phyloP scores from a whole-genome alignment of 2,329 filamentous ascomycete genomes.

The Alternaria hordeiaustralica region DNA sequence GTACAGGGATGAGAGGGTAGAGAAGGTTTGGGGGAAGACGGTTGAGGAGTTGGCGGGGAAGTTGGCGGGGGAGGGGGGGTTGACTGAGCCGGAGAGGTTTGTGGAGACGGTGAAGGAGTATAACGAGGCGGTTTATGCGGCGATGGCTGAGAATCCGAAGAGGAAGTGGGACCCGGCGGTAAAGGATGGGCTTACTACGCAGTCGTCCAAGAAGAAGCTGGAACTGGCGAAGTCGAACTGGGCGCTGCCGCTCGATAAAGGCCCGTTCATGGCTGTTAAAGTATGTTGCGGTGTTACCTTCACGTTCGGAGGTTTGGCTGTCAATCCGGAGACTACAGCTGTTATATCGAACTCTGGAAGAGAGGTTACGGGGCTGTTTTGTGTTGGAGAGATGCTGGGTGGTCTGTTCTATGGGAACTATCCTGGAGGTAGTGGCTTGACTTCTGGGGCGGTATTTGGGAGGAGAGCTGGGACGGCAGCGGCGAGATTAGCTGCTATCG shows the following conservation, averaged over 20 bases:
- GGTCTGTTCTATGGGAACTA: constrained; percentile 58
- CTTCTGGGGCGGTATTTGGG: constrained; percentile 63
- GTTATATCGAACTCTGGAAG: constrained; percentile 57
- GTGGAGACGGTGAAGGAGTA: constrained; percentile 62
- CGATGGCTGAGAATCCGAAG: constrained; percentile 54
- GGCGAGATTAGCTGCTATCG: constrained; percentile 15
- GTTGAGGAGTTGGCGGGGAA: constrained; percentile 64
- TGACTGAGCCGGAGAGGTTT: constrained; percentile 57
- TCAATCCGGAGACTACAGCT: constrained; percentile 61
- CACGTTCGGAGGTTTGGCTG: constrained; percentile 69
- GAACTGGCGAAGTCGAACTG: constrained; percentile 68
- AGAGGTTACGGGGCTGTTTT: constrained; percentile 64
- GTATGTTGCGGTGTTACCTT: constrained; percentile 72
- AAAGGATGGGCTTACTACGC: constrained; percentile 68
- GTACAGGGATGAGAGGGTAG: constrained; percentile 65
- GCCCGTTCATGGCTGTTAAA: constrained; percentile 68
- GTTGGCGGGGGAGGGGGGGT: constrained; percentile 52
- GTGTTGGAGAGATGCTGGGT: constrained; percentile 71
- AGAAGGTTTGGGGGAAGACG: constrained; percentile 58
- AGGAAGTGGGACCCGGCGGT: constrained; percentile 64
- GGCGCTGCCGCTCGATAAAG: constrained; percentile 64
- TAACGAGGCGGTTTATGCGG: constrained; percentile 62
- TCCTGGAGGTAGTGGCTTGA: constrained; percentile 67
- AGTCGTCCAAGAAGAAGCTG: constrained; percentile 55
- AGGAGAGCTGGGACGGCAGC: constrained; percentile 49